Evolutionary conservation across 495 filamentous ascomycete species (phyloP).

Genomic region (Talaromyces ruber): DNA sequence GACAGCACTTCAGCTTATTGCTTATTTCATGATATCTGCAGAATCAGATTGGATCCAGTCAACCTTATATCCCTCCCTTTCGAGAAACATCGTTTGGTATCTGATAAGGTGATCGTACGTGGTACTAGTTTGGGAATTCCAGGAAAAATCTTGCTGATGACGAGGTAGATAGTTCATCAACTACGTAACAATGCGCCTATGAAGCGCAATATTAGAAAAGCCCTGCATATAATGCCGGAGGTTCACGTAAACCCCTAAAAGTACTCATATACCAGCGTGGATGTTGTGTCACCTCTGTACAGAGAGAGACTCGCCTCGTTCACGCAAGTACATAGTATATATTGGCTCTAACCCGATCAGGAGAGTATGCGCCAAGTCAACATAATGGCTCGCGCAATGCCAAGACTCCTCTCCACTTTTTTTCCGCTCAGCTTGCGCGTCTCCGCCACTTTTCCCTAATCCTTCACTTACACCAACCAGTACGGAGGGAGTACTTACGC

Average conservation of each 20-base stretch:
- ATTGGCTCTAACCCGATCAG: not conserved
- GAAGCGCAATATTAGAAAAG: no score
- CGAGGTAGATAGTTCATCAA: not conserved
- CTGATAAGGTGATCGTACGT: no score
- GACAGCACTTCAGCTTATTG: not conserved
- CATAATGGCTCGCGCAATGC: conserved; percentile 2
- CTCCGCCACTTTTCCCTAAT: conserved; percentile 24
- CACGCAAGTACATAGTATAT: not conserved
- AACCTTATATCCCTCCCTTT: not conserved
- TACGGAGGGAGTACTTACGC: conserved; percentile 4
- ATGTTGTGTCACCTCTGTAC: not conserved
- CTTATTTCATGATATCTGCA: not conserved
- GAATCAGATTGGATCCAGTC: not conserved
- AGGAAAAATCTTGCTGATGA: not conserved
- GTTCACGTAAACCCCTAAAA: not conserved
- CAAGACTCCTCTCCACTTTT: conserved; percentile 24
- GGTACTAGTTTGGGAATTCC: no score
- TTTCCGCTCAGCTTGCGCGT: conserved; percentile 29
- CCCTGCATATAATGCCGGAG: no score
- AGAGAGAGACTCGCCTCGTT: not conserved
- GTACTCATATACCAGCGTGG: not conserved
- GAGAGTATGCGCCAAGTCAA: not conserved
- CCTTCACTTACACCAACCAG: not conserved
- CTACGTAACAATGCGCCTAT: no score
- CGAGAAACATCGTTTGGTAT: no score